phyloP scores from a whole-genome alignment of 257 asterid genomes.

The Mitragyna speciosa region DNA sequence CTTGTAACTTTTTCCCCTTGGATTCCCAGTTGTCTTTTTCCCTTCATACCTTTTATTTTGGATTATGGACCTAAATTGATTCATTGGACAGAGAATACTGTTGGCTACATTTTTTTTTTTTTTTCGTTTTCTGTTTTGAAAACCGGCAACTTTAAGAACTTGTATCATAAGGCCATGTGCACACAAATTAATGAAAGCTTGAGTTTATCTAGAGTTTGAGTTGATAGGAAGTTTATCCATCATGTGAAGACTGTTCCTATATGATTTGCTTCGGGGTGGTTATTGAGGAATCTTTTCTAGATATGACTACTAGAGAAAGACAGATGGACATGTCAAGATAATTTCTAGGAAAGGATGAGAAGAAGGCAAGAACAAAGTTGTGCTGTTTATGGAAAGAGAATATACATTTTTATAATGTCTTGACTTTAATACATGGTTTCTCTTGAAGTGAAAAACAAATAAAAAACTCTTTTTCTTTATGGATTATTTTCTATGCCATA shows the following conservation, averaged over 20 bases:
- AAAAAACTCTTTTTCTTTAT: background rate
- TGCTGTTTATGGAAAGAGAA: background rate
- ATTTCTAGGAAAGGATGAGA: background rate
- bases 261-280: background rate
- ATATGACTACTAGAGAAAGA: background rate
- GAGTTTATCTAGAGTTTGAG: background rate
- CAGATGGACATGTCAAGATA: background rate
- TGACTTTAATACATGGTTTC: background rate
- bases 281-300: background rate
- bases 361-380: background rate
- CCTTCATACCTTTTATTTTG: background rate
- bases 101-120: background rate
- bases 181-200: background rate
- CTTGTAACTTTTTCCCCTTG: background rate
- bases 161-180: background rate
- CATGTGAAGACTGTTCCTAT: background rate
- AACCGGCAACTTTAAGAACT: background rate
- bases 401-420: background rate
- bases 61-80: background rate
- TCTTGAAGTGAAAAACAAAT: background rate
- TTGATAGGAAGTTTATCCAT: background rate
- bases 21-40: background rate
- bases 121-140: background rate
- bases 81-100: background rate
- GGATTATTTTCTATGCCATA: background rate